Evolutionary conservation across 2,329 filamentous ascomycete genomes (phyloP).

Genomic region (Aspergillus carbonarius): DNA sequence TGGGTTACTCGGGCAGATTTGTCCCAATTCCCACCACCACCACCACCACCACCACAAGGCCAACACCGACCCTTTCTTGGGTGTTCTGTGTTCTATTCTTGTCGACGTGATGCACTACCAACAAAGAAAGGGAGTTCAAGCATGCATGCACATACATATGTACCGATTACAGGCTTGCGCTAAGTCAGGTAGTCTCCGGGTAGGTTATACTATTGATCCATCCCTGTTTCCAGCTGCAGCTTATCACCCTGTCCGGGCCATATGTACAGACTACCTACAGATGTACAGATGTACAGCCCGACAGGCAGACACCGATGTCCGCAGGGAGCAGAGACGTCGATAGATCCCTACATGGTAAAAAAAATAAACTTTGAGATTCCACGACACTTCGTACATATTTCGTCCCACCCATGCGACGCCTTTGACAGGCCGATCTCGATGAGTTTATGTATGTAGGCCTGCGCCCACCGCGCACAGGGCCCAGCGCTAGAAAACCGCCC

Average conservation of each 20-base stretch:
- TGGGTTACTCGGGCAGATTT: background rate
- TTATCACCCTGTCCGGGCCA: background rate
- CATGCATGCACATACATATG: background rate
- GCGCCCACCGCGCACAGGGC: background rate
- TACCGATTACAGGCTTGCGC: background rate
- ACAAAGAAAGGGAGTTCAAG: background rate
- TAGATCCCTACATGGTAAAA: background rate
- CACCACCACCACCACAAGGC: too few species aligned
- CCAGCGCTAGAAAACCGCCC: background rate
- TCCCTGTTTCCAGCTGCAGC: constrained; percentile 2
- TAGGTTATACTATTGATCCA: background rate
- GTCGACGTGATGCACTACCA: background rate
- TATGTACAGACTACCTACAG: background rate
- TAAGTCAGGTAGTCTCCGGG: background rate
- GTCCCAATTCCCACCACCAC: too few species aligned
- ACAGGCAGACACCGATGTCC: background rate
- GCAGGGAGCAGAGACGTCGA: background rate
- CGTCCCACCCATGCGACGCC: constrained; percentile 1
- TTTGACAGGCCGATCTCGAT: constrained; percentile 9
- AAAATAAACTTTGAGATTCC: background rate
- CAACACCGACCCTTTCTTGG: too few species aligned
- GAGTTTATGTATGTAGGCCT: constrained; percentile 1
- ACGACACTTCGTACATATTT: background rate
- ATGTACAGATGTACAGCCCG: background rate
- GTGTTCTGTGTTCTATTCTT: background rate